Conservation (phyloP, 73 alveolate genomes). For the Uronychia setigera region DNA sequence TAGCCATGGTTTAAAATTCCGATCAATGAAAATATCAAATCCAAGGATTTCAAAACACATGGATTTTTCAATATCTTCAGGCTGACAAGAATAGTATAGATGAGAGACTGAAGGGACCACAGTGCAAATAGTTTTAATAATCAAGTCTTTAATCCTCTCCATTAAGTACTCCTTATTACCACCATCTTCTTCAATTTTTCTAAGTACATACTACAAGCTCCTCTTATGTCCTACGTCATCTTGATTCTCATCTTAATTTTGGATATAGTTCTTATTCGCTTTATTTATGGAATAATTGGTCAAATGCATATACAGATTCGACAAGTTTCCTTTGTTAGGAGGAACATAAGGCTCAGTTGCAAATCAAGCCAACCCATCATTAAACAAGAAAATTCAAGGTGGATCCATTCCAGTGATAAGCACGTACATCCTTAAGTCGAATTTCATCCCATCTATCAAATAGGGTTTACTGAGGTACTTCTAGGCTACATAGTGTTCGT, state of each 20-base stretch:
- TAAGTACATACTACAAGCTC: conserved; percentile 55
- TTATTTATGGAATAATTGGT: conserved; percentile 47
- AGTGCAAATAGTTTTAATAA: too few relatives aligned
- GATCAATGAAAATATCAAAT: conserved; percentile 45
- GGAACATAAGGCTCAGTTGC: conserved; percentile 54
- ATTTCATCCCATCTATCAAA: conserved; percentile 87
- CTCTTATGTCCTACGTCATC: conserved; percentile 77
- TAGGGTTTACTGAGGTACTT: conserved; percentile 81
- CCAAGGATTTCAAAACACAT: conserved; percentile 63
- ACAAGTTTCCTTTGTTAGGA: conserved; percentile 6
- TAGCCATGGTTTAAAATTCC: conserved; percentile 44
- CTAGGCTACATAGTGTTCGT: conserved; percentile 65
- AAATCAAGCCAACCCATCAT: conserved; percentile 74
- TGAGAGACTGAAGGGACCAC: too few relatives aligned
- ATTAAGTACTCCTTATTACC: conserved; percentile 58
- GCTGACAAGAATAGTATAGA: too few relatives aligned
- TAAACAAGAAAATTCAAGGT: conserved; percentile 30
- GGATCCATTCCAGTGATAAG: conserved; percentile 69
- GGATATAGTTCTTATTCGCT: conserved; percentile 7
- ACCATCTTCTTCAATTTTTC: conserved; percentile 35
- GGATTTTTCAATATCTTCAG: conserved; percentile 3
- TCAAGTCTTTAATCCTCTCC: too few relatives aligned
- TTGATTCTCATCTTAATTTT: conserved; percentile 72
- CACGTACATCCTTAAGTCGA: conserved; percentile 88
- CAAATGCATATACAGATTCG: conserved; percentile 32